A percentile compares a stretch with the other conserved stretches of the same genome.
These are phyloP conservation scores for Cladosporium sp. DNA, from an alignment of 2,329 filamentous ascomycete genomes.

Conservation along the genomic window DNA sequence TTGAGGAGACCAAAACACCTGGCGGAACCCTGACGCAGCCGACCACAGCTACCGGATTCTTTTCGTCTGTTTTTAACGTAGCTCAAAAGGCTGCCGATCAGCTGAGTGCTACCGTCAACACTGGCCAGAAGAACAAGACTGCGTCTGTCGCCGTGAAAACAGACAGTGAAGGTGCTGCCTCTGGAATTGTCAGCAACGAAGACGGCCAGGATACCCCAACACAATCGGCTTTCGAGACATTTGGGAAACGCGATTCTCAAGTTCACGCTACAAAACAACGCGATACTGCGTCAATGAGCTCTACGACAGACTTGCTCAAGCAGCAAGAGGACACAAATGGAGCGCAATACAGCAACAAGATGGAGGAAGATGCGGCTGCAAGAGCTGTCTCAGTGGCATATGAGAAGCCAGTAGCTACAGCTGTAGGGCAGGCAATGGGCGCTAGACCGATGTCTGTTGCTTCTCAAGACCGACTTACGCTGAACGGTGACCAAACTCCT, in stretches of 20 bases:
- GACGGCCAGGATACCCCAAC: conserved; percentile 52
- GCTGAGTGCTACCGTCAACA: conserved; percentile 73
- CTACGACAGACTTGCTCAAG: conserved; percentile 58
- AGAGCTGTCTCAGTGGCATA: conserved; percentile 65
- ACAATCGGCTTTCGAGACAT: conserved; percentile 80
- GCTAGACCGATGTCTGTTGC: conserved; percentile 43
- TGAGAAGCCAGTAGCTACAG: conserved; percentile 42
- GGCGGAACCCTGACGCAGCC: conserved; percentile 55
- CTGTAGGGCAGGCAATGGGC: conserved; percentile 38
- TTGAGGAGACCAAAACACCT: conserved; percentile 67
- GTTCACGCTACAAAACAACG: conserved; percentile 66
- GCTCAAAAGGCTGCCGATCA: conserved; percentile 87
- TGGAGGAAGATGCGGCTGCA: conserved; percentile 61
- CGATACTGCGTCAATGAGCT: conserved; percentile 54
- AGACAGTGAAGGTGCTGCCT: conserved; percentile 42
- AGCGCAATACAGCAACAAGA: conserved; percentile 57
- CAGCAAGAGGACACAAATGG: conserved; percentile 51
- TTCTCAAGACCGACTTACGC: conserved; percentile 39
- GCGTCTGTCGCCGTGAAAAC: conserved; percentile 22
- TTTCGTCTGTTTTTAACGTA: conserved; percentile 88
- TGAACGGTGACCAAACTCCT: conserved; percentile 59
- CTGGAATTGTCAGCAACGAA: conserved; percentile 41
- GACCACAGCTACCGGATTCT: conserved; percentile 67
- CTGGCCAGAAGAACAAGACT: conserved; percentile 52
- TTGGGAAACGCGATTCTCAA: conserved; percentile 85